phyloP scores from a whole-genome alignment of 495 filamentous ascomycete genomes.

The Hyaloscypha variabilis region DNA sequence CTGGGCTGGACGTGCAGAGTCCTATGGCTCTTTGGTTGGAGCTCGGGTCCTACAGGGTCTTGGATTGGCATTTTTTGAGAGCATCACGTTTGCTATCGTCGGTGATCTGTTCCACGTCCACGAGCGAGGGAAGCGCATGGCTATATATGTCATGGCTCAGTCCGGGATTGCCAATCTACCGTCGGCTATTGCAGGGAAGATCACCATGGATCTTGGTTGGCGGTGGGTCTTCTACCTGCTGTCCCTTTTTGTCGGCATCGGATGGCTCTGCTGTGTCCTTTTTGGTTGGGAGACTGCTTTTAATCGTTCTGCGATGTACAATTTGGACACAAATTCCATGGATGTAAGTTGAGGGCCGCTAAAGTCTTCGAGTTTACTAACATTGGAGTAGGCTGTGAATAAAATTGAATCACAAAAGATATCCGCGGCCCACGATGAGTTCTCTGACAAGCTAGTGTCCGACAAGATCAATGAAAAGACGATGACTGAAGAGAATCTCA shows the following conservation, averaged over 20 bases:
- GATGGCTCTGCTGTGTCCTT: slow-evolving; percentile 45
- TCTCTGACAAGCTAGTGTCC: too few relatives aligned
- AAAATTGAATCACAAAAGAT: slow-evolving; percentile 31
- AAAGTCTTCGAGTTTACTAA: slow-evolving; percentile 68
- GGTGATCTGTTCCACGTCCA: slow-evolving; percentile 95
- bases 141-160: slow-evolving; percentile 84
- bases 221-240: slow-evolving; percentile 85
- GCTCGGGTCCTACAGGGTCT: slow-evolving; percentile 85
- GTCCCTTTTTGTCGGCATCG: slow-evolving; percentile 50
- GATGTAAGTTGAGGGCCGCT: slow-evolving; percentile 43
- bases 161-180: slow-evolving; percentile 89
- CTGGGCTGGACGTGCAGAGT: not conserved
- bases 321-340: slow-evolving; percentile 29
- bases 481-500: not conserved
- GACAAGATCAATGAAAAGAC: too few relatives aligned
- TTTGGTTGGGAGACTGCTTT: slow-evolving; percentile 52
- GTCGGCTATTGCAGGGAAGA: slow-evolving; percentile 79
- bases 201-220: slow-evolving; percentile 77
- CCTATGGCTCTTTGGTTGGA: slow-evolving; percentile 55
- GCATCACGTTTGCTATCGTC: slow-evolving; percentile 86
- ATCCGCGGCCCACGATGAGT: not conserved
- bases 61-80: slow-evolving; percentile 84
- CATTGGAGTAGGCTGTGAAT: slow-evolving; percentile 47
- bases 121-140: slow-evolving; percentile 87
- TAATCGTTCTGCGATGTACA: slow-evolving; percentile 30